Conservation (phyloP, 148 eudicot species). For the Tetragonia tetragonoides region DNA sequence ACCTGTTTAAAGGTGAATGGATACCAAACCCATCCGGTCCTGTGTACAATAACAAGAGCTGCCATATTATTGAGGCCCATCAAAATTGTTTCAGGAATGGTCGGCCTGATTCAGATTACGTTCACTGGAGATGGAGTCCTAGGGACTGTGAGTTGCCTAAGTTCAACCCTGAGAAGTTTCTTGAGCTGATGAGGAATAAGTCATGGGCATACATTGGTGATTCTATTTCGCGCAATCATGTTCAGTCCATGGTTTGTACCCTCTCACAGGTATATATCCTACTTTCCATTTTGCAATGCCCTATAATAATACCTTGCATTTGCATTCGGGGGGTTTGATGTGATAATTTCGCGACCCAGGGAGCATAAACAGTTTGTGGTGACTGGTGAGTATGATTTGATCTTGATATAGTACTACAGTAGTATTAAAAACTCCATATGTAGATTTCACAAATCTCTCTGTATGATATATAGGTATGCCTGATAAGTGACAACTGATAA, state of each 20-base stretch:
- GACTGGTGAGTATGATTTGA: background rate
- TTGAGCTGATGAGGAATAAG: constrained; percentile 59
- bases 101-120: constrained; percentile 63
- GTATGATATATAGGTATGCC: background rate
- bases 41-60: constrained; percentile 52
- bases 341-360: too few relatives aligned
- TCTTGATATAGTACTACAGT: too few relatives aligned
- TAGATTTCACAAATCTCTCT: too few relatives aligned
- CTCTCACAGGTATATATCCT: constrained; percentile 61
- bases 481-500: too few relatives aligned
- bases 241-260: constrained; percentile 75
- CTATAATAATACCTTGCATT: background rate
- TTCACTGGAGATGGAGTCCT: constrained; percentile 82
- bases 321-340: background rate
- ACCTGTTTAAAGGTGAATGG: constrained; percentile 78
- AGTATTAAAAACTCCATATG: too few relatives aligned
- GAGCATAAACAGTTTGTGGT: too few relatives aligned
- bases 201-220: constrained; percentile 83
- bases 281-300: background rate
- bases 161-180: constrained; percentile 54
- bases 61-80: constrained; percentile 54
- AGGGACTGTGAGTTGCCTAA: constrained; percentile 51
- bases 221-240: constrained; percentile 82
- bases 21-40: constrained; percentile 52
- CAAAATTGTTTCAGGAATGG: constrained; percentile 88